Evolutionary conservation across 345 rosid species (phyloP).

Genomic region (Erodium maritimum): DNA sequence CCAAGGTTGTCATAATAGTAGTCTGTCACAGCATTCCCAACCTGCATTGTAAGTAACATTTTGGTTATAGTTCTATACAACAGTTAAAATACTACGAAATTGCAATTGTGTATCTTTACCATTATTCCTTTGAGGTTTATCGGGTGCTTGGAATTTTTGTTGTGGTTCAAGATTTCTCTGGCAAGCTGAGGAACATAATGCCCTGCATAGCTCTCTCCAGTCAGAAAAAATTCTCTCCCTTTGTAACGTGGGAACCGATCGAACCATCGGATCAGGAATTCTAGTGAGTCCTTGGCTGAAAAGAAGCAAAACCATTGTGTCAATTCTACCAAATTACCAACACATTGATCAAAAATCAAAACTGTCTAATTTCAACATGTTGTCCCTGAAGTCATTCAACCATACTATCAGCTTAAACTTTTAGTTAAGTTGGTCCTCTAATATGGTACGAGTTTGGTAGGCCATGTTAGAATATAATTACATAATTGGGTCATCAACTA

Average conservation of each 20-base stretch:
- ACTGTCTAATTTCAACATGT: not conserved
- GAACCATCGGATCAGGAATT: constrained; percentile 68
- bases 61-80: not conserved
- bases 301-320: not conserved
- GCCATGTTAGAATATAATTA: no score
- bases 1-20: constrained; percentile 88
- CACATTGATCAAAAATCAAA: not conserved
- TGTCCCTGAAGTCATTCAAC: no score
- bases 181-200: constrained; percentile 97
- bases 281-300: constrained; percentile 77
- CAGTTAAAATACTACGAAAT: not conserved
- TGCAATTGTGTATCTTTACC: not conserved
- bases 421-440: no score
- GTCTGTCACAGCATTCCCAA: constrained; percentile 95
- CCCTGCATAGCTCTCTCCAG: constrained; percentile 99
- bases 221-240: constrained; percentile 51
- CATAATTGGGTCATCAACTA: no score
- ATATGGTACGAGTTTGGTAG: no score
- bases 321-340: not conserved
- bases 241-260: constrained; percentile 73
- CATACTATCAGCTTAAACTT: no score
- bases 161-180: constrained; percentile 52
- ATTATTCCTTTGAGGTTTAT: not conserved
- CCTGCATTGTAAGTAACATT: constrained; percentile 24
- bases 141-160: constrained; percentile 38